Conservation (phyloP, 108 stramenopile species). For the Craspedostauros australis region DNA sequence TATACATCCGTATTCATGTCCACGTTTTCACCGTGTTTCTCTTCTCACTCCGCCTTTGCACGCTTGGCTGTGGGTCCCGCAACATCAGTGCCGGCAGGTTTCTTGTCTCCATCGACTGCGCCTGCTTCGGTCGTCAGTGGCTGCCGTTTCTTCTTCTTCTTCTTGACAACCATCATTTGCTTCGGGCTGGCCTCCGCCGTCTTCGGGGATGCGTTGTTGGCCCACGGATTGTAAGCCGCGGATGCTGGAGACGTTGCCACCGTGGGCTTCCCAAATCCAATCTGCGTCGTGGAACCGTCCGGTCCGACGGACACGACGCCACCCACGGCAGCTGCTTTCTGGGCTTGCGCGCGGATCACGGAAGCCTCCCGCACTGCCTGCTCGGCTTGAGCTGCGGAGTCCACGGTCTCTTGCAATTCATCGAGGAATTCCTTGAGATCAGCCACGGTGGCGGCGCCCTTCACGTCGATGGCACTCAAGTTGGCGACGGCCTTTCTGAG, state of each 20-base stretch:
- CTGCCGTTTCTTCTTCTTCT: conserved; percentile 34
- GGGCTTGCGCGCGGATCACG: conserved; percentile 24
- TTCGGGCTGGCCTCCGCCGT: conserved; percentile 5
- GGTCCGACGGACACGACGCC: background rate
- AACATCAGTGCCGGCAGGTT: too few relatives aligned
- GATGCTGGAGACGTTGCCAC: background rate
- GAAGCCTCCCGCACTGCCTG: conserved; percentile 46
- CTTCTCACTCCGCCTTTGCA: too few relatives aligned
- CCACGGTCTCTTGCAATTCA: conserved; percentile 83
- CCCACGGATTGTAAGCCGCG: background rate
- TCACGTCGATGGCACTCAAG: background rate
- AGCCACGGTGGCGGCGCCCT: background rate
- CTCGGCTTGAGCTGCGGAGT: conserved; percentile 53
- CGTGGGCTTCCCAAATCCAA: conserved; percentile 23
- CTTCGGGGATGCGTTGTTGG: too few relatives aligned
- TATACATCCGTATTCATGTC: too few relatives aligned
- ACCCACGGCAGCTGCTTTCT: conserved; percentile 5
- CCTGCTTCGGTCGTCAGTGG: too few relatives aligned
- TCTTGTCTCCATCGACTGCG: too few relatives aligned
- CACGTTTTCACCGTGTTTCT: too few relatives aligned
- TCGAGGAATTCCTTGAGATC: conserved; percentile 58
- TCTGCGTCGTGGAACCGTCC: conserved; percentile 16
- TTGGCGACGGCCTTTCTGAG: conserved; percentile 5
- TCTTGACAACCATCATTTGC: conserved; percentile 28
- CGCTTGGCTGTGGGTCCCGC: too few relatives aligned